Percentiles rank a stretch among this genome's conserved stretches.
These are phyloP conservation scores for Sisymbrium irio DNA, from an alignment of 345 rosid species.

Conservation along the genomic window DNA sequence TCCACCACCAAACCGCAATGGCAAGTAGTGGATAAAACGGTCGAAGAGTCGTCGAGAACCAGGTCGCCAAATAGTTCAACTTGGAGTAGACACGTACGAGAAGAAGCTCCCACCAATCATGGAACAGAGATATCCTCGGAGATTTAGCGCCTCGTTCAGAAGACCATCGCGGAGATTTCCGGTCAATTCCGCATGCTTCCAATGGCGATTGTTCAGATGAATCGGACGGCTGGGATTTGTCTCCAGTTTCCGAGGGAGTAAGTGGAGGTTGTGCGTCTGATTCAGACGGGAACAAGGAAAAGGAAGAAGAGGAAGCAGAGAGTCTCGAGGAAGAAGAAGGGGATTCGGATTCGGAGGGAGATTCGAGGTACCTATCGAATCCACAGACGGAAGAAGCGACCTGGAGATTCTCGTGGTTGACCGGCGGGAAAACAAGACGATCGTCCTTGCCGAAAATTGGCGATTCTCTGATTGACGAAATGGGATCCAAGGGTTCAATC, in stretches of 20 bases:
- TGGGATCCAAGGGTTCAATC: background rate
- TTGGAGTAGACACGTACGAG: conserved; percentile 34
- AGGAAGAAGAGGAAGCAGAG: conserved; percentile 27
- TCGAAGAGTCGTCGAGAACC: conserved; percentile 30
- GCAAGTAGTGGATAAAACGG: conserved; percentile 29
- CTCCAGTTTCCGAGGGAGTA: background rate
- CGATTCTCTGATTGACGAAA: conserved; percentile 42
- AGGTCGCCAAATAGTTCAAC: conserved; percentile 10
- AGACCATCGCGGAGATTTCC: conserved; percentile 5
- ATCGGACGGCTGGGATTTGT: background rate
- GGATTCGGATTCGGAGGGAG: conserved; percentile 16
- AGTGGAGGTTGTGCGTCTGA: conserved; percentile 15
- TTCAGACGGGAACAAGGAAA: conserved; percentile 23
- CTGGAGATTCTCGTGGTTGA: conserved; percentile 51
- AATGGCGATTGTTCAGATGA: background rate
- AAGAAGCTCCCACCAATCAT: conserved; percentile 36
- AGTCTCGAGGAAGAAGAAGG: conserved; percentile 14
- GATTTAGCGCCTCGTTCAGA: background rate
- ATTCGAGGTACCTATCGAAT: conserved; percentile 9
- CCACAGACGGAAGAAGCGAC: conserved; percentile 21
- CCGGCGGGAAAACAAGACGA: conserved; percentile 47
- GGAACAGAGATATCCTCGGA: background rate
- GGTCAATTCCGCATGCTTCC: background rate
- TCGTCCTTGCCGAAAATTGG: conserved; percentile 20
- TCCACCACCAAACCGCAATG: conserved; percentile 47